Evolutionary conservation across 768 basidiomycete species (phyloP).

Genomic region (Tubosaeta sp.): DNA sequence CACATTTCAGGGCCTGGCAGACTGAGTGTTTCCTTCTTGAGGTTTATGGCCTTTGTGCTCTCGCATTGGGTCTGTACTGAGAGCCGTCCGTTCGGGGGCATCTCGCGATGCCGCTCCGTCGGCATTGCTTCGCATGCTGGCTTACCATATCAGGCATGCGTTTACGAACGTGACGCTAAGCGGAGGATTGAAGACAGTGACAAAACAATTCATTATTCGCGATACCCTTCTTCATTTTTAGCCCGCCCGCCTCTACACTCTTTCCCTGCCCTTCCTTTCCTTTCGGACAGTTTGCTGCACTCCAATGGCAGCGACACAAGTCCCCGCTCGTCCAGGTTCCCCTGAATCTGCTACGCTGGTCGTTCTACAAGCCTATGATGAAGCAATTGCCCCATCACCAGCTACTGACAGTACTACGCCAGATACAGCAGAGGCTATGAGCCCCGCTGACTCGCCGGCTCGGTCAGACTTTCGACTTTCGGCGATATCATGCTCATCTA

Average conservation of each 20-base stretch:
- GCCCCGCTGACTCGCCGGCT: slow-evolving; percentile 12
- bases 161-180: slow-evolving; percentile 31
- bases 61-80: neutral
- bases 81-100: neutral
- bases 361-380: slow-evolving; percentile 24
- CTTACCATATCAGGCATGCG: slow-evolving; percentile 23
- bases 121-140: neutral
- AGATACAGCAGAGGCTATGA: slow-evolving; percentile 3
- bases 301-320: slow-evolving; percentile 9
- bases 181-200: slow-evolving; percentile 5
- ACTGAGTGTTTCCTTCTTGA: no score
- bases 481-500: slow-evolving; percentile 20
- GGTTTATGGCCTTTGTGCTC: no score
- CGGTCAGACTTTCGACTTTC: slow-evolving; percentile 24
- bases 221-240: slow-evolving; percentile 15
- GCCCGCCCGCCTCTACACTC: slow-evolving; percentile 10
- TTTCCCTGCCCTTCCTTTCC: slow-evolving; percentile 4
- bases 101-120: neutral
- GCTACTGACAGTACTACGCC: neutral
- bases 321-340: slow-evolving; percentile 14
- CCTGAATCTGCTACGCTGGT: slow-evolving; percentile 29
- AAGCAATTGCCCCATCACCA: slow-evolving; percentile 4
- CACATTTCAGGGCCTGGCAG: neutral
- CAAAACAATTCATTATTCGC: neutral
- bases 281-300: slow-evolving; percentile 3